phyloP scores from a whole-genome alignment of 228 moss, liverwort and hornwort species.

The Sphagnum fallax region DNA sequence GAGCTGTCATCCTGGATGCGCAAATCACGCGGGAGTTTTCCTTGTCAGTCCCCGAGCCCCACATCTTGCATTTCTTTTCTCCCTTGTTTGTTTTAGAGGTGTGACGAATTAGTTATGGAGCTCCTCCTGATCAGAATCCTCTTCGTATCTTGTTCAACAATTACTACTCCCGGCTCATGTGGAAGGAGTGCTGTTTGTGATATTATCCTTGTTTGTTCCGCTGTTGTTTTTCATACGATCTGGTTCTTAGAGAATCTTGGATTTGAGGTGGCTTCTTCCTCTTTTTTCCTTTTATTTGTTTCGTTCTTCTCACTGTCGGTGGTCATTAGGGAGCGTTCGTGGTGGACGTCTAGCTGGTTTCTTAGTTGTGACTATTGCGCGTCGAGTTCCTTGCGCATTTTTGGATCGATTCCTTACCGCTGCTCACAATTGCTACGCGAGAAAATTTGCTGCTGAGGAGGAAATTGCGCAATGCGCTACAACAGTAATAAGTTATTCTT shows the following conservation, averaged over 20 bases:
- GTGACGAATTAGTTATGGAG: neutral
- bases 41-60: conserved; percentile 9
- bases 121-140: neutral
- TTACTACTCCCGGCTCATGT: neutral
- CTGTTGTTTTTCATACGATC: neutral
- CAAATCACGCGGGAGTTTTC: conserved; percentile 19
- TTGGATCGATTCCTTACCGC: neutral
- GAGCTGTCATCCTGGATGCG: conserved; percentile 6
- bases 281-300: too few relatives aligned
- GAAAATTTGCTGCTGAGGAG: too few relatives aligned
- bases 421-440: too few relatives aligned
- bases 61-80: neutral
- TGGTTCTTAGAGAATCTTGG: too few relatives aligned
- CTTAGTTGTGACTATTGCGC: neutral
- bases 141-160: neutral
- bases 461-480: too few relatives aligned
- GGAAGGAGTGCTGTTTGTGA: neutral
- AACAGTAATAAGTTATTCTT: too few relatives aligned
- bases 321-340: too few relatives aligned
- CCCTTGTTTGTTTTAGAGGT: neutral
- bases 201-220: neutral
- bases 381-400: neutral
- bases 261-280: too few relatives aligned
- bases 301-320: too few relatives aligned
- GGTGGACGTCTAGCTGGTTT: too few relatives aligned